Evolutionary conservation across 345 rosid genomes (phyloP).

Genomic region (Eucalyptus sideroxylon): DNA sequence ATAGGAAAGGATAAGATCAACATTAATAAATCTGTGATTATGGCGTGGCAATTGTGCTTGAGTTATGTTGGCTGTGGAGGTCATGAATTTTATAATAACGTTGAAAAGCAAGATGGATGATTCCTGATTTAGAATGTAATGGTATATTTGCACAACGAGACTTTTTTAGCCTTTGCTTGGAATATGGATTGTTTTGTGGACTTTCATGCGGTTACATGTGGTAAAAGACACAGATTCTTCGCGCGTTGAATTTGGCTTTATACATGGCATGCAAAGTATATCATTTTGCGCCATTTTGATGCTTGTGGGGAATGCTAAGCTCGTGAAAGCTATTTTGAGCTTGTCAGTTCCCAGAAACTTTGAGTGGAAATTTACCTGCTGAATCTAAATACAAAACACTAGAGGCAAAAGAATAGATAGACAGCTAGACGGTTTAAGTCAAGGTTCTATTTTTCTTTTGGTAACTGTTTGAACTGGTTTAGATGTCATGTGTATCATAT

Average conservation of each 20-base stretch:
- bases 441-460: too few species aligned
- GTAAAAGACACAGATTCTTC: background rate
- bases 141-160: background rate
- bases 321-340: background rate
- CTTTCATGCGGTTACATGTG: background rate
- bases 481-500: too few species aligned
- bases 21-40: too few species aligned
- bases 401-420: background rate
- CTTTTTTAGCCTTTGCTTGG: background rate
- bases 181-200: background rate
- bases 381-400: background rate
- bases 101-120: background rate
- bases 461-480: rapidly evolving
- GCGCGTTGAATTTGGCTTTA: background rate
- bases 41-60: too few species aligned
- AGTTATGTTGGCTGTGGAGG: background rate
- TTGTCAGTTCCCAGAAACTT: background rate
- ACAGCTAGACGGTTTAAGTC: background rate
- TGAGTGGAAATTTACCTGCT: background rate
- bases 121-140: background rate
- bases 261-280: background rate
- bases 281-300: background rate
- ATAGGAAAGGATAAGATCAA: too few species aligned
- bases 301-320: background rate
- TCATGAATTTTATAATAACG: too few species aligned